phyloP scores from a whole-genome alignment of 2,329 filamentous ascomycete species.

The Aureobasidium sp. region DNA sequence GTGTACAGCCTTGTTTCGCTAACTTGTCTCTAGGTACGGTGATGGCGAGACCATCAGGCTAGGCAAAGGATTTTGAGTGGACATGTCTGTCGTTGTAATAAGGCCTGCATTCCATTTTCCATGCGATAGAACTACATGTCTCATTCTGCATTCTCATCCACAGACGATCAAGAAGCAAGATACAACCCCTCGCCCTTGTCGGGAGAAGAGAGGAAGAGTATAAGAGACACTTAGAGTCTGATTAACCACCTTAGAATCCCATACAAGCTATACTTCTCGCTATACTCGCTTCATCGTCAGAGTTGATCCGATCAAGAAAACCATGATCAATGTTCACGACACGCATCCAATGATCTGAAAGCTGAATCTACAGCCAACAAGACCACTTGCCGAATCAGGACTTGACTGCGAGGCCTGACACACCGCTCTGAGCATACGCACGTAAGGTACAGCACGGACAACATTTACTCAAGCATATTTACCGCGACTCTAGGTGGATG shows the following conservation, averaged over 20 bases:
- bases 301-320: background rate
- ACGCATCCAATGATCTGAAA: background rate
- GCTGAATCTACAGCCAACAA: background rate
- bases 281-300: background rate
- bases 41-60: constrained; percentile 59
- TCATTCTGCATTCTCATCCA: background rate
- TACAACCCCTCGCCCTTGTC: too few species aligned
- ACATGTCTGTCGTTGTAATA: background rate
- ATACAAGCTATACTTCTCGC: background rate
- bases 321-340: background rate
- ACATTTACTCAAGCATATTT: background rate
- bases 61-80: constrained; percentile 42
- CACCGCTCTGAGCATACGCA: background rate
- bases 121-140: background rate
- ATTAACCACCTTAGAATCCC: too few species aligned
- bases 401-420: background rate
- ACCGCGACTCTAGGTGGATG: background rate
- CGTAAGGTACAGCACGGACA: background rate
- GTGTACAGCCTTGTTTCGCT: background rate
- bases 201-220: background rate
- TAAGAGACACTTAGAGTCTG: too few species aligned
- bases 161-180: too few species aligned
- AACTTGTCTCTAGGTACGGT: constrained; percentile 31
- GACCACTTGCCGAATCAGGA: background rate
- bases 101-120: background rate